Conservation (phyloP, 2,329 filamentous ascomycete genomes). For the Chrysoporthe cubensis region DNA sequence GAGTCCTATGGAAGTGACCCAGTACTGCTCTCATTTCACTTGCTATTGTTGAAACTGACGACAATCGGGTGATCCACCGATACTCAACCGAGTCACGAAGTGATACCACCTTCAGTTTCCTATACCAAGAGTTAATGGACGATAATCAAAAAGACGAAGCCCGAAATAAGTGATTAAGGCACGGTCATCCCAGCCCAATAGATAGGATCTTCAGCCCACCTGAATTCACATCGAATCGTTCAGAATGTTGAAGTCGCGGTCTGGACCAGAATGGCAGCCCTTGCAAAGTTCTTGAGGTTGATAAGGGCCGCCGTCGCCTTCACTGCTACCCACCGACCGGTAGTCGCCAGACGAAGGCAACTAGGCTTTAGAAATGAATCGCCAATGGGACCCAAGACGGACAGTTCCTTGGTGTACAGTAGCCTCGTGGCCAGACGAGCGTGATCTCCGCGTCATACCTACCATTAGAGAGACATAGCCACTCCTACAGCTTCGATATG, state of each 20-base stretch:
- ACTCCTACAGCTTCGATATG: neutral
- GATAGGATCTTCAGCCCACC: neutral
- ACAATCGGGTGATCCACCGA: neutral
- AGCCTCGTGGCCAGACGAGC: neutral
- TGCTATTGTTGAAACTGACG: neutral
- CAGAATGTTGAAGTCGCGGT: neutral
- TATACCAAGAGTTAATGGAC: neutral
- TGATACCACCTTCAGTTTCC: constrained; percentile 4
- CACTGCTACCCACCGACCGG: neutral
- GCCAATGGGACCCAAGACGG: neutral
- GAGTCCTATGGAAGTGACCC: neutral
- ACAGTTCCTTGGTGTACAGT: neutral
- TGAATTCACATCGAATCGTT: neutral
- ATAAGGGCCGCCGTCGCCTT: neutral
- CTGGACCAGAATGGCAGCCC: neutral
- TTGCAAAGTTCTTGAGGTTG: neutral
- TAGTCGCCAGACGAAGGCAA: neutral
- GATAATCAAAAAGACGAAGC: neutral
- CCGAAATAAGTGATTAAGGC: neutral
- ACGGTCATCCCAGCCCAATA: neutral
- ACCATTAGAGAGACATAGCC: neutral
- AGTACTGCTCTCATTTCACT: neutral
- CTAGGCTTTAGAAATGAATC: neutral
- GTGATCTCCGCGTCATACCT: constrained; percentile 2
- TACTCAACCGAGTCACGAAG: neutral